Evolutionary conservation across 2,329 filamentous ascomycete genomes (phyloP).

Genomic region (Hypomyces rosellus): DNA sequence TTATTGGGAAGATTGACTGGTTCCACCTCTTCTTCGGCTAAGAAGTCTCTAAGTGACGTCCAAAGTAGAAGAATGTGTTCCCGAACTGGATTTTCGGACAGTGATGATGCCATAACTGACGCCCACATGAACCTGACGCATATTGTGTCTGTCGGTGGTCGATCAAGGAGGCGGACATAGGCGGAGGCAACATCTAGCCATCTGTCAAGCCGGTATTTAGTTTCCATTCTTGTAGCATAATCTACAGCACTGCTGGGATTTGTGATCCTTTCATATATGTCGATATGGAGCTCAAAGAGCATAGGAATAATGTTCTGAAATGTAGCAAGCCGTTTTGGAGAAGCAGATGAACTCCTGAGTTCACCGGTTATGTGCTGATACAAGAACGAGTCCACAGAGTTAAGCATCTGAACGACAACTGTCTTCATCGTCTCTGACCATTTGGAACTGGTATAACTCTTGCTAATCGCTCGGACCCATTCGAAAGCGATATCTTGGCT

Average conservation of each 20-base stretch:
- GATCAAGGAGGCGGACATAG: conserved; percentile 32
- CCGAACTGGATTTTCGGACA: conserved; percentile 45
- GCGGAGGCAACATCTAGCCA: conserved; percentile 47
- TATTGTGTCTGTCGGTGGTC: conserved; percentile 32
- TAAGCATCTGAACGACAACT: conserved; percentile 51
- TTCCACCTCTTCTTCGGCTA: conserved; percentile 34
- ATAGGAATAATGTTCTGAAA: conserved; percentile 47
- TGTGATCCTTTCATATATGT: conserved; percentile 53
- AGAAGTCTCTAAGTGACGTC: conserved; percentile 50
- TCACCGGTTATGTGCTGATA: conserved; percentile 41
- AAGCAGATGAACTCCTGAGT: conserved; percentile 25
- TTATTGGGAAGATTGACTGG: conserved; percentile 72
- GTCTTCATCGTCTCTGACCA: conserved; percentile 55
- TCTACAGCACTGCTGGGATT: conserved; percentile 51
- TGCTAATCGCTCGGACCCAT: conserved; percentile 47
- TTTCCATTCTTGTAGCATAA: conserved; percentile 40
- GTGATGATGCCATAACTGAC: conserved; percentile 46
- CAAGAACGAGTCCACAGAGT: conserved; percentile 46
- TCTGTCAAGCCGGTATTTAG: conserved; percentile 42
- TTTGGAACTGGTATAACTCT: conserved; percentile 46
- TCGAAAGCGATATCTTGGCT: conserved; percentile 53
- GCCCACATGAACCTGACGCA: conserved; percentile 53
- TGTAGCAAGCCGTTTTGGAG: conserved; percentile 21
- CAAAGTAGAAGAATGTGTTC: conserved; percentile 54
- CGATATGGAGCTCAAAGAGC: conserved; percentile 56